Evolutionary conservation across 2,329 filamentous ascomycete genomes (phyloP).

Genomic region (Sporothrix globosa): DNA sequence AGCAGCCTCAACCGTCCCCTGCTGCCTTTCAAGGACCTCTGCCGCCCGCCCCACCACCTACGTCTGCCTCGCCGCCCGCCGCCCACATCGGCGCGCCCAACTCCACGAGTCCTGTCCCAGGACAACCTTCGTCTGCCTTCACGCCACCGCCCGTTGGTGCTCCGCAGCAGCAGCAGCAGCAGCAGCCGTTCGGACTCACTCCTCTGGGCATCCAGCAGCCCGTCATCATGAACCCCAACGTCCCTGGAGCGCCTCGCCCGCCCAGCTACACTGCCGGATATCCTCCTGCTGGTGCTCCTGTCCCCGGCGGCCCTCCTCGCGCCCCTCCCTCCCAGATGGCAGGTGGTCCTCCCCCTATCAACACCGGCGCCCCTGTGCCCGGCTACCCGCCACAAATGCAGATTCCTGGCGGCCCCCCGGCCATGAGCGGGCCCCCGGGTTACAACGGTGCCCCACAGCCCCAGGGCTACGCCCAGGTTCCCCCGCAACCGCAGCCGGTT

Average conservation of each 20-base stretch:
- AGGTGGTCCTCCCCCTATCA: constrained; percentile 68
- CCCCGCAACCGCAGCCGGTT: constrained; percentile 42
- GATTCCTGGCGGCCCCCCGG: constrained; percentile 49
- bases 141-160: constrained; percentile 28
- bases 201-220: constrained; percentile 47
- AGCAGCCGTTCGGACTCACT: constrained; percentile 29
- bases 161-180: constrained; percentile 24
- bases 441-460: constrained; percentile 49
- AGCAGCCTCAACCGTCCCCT: constrained; percentile 43
- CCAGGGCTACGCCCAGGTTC: constrained; percentile 54
- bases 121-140: constrained; percentile 27
- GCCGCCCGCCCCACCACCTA: constrained; percentile 22
- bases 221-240: constrained; percentile 63
- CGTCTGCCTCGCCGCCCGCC: constrained; percentile 42
- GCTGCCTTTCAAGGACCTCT: constrained; percentile 32
- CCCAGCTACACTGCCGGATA: constrained; percentile 66
- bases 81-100: constrained; percentile 52
- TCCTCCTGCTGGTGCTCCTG: constrained; percentile 45
- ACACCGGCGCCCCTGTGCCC: constrained; percentile 61
- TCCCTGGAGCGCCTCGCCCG: constrained; percentile 58
- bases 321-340: constrained; percentile 64
- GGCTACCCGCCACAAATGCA: constrained; percentile 64
- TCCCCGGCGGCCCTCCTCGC: constrained; percentile 45
- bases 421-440: constrained; percentile 50
- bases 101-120: constrained; percentile 40